Evolutionary conservation across 2,329 filamentous ascomycete genomes (phyloP).

Genomic region (Penicillium verrucosum): DNA sequence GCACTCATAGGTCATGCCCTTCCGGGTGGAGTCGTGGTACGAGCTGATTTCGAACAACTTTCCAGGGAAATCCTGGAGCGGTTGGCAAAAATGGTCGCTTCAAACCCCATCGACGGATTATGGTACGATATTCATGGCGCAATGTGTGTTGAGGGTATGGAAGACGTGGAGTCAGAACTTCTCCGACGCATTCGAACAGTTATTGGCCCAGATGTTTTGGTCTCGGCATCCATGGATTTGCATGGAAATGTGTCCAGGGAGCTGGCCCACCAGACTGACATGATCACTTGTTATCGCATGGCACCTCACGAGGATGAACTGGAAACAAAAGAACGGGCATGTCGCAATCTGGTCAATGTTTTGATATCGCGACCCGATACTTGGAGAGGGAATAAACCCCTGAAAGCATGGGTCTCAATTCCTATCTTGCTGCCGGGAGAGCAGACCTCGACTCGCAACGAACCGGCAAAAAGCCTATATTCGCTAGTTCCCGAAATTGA

Average conservation of each 20-base stretch:
- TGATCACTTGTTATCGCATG: constrained; percentile 54
- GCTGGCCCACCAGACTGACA: constrained; percentile 50
- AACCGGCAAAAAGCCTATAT: constrained; percentile 53
- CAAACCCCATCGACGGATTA: constrained; percentile 45
- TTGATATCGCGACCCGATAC: constrained; percentile 23
- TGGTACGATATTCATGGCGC: constrained; percentile 59
- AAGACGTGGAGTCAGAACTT: constrained; percentile 50
- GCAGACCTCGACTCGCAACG: constrained; percentile 54
- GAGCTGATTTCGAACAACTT: constrained; percentile 48
- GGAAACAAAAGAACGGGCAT: constrained; percentile 53
- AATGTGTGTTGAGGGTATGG: constrained; percentile 52
- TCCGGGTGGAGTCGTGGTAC: constrained; percentile 49
- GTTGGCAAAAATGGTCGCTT: constrained; percentile 37
- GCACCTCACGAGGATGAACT: constrained; percentile 52
- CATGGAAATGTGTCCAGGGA: constrained; percentile 54
- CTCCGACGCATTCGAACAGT: constrained; percentile 46
- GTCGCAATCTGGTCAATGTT: constrained; percentile 47
- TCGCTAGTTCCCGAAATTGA: constrained; percentile 47
- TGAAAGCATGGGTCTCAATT: constrained; percentile 54
- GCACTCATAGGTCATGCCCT: constrained; percentile 52
- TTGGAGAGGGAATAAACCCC: constrained; percentile 31
- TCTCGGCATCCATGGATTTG: constrained; percentile 56
- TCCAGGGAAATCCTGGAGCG: constrained; percentile 42
- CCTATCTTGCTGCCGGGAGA: constrained; percentile 54
- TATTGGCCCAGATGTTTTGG: constrained; percentile 47